Evolutionary conservation across 768 basidiomycete genomes (phyloP).

Genomic region (Ramaria sp.): DNA sequence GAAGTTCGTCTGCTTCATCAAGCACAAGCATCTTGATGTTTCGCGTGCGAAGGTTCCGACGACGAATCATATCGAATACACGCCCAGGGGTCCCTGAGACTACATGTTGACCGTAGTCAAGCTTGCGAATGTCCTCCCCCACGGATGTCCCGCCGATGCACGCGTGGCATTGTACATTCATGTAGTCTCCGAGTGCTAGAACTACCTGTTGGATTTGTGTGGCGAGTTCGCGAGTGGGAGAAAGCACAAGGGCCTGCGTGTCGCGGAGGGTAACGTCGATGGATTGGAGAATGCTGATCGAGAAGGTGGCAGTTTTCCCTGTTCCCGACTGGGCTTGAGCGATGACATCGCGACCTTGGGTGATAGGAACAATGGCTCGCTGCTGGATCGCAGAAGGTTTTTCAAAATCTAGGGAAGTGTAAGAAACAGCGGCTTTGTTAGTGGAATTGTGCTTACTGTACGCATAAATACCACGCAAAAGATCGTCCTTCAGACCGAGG

Average conservation of each 20-base stretch:
- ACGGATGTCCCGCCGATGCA: slow-evolving; percentile 97
- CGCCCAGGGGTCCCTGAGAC: slow-evolving; percentile 96
- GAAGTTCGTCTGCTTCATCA: slow-evolving; percentile 91
- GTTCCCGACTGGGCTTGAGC: slow-evolving; percentile 99
- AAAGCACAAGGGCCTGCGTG: slow-evolving; percentile 92
- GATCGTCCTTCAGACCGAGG: slow-evolving; percentile 86
- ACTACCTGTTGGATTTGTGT: slow-evolving; percentile 99
- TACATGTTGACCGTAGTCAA: slow-evolving; percentile 96
- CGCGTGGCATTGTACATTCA: slow-evolving; percentile 98
- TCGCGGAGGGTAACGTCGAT: slow-evolving; percentile 93
- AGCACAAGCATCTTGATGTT: slow-evolving; percentile 98
- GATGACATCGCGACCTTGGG: slow-evolving; percentile 93
- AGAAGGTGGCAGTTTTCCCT: slow-evolving; percentile 99
- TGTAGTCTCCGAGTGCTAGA: slow-evolving; percentile 93
- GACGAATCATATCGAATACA: slow-evolving; percentile 98
- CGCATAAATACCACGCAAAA: slow-evolving; percentile 94
- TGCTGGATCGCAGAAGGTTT: slow-evolving; percentile 98
- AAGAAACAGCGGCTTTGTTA: background rate
- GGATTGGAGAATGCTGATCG: slow-evolving; percentile 94
- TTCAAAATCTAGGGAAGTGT: slow-evolving; percentile 62
- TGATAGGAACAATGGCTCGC: slow-evolving; percentile 93
- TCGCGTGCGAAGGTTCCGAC: slow-evolving; percentile 83
- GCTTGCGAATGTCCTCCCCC: slow-evolving; percentile 93
- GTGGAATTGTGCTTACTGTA: slow-evolving; percentile 56
- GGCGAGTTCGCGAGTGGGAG: slow-evolving; percentile 96